Evolutionary conservation across 768 basidiomycete species (phyloP), one percentile per base, ranked within the genome.

Genomic region (Tulasnella sp.): DNA sequence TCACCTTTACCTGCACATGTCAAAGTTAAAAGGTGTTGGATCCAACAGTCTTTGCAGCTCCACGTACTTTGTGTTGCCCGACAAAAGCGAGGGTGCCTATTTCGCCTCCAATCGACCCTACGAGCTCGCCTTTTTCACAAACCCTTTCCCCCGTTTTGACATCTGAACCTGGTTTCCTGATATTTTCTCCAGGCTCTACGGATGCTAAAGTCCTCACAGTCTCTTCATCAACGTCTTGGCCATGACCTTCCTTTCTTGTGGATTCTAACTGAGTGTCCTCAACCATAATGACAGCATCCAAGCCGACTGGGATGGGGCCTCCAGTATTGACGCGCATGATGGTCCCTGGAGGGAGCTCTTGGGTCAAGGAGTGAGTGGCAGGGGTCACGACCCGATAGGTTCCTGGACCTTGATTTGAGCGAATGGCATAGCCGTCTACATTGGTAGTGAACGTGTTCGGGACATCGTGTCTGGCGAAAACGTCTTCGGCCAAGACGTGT

Each of bases 251-350:
- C 69, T 83, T 82, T 73, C 83, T 77, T 1, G 88, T 87, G 2
- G 88, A 88, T n/a, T 89, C 85, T 8, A 97, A 85, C 76, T 88
- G 87, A 0, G 94, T 96, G 81, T 96, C 94, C 83, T 97, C 94
- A 25, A 97, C 94, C 94, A 96, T 96, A 82, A 97, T 90, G 2
- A 95, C 90, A 0, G 93, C 84, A 80, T 96, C 91, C 8, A 91
- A 82, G 5, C 92, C 93, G 0, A 83, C 81, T 1, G 94, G 94
- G 2, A 97, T 84, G 0, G 93, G 92, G 0, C 88, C 91, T 7
- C 94, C 94, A 0, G 94, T 97, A 83, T 95, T 96, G 82, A 97
- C 88, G 64, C 94, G 90, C 81, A 89, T 92, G 49, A 88, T 82
- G 25, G 84, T 80, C 11, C 89, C 84, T 3, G 92, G 80, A 15